Base-by-base conservation (phyloP, 768 basidiomycete genomes). In the Kwoniella sp. region DNA sequence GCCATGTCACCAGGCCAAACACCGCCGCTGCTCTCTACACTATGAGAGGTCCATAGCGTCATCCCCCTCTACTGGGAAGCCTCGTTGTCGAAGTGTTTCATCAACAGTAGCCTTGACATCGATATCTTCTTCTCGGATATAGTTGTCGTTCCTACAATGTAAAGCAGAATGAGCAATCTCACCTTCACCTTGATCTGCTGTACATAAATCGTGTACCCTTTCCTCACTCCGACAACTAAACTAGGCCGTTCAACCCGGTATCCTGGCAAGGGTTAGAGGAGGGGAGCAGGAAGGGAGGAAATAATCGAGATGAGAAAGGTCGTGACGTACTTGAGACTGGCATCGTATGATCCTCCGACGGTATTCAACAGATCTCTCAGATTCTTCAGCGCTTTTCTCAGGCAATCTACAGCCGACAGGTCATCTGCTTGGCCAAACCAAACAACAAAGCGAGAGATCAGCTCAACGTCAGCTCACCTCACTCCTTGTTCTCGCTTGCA, bases 391-490 rank as follows among this genome's bases (percentile, higher is more conserved):
- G 91, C 92, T 30, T 84, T 83, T 52, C 91, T 82, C 29, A 97
- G 85, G 1, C 92, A 90, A 15, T 86, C 85, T 17, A 94, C 81
- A 0, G 95, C 91, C 2, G 93, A 95, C n/a, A 90, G 83, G 37
- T 87, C 85, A 76, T 97, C 95, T 96, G 73, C 6, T 5, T 27
- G 10, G n/a, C 33, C 33, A 5, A 13, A 33, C n/a, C n/a, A n/a
- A n/a, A n/a, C n/a, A n/a, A n/a, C n/a, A n/a, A n/a, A n/a, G n/a
- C n/a, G n/a, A n/a, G n/a, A n/a, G n/a, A n/a, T n/a, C n/a, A n/a
- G n/a, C n/a, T n/a, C n/a, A n/a, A n/a, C n/a, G n/a, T n/a, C n/a
- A n/a, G n/a, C n/a, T n/a, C n/a, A n/a, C n/a, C n/a, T n/a, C n/a
- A n/a, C n/a, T n/a, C n/a, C n/a, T n/a, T n/a, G n/a, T n/a, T n/a